These are phyloP conservation scores for Globomyces pollinis-pini DNA, from an alignment of 192 early-diverging fungal genomes.

Conservation along the genomic window DNA sequence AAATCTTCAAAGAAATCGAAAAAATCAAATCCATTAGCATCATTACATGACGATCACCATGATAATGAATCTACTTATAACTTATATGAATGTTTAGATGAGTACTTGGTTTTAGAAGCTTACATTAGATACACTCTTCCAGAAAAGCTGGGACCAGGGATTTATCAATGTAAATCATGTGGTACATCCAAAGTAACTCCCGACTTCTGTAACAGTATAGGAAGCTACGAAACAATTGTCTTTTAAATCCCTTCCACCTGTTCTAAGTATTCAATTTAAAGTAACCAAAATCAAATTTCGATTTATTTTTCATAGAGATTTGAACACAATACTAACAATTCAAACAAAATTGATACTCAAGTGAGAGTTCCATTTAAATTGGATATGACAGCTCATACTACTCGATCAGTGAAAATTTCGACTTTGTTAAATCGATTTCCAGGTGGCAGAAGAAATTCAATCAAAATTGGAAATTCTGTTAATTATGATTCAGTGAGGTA, in stretches of 20 bases:
- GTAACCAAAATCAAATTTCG: constrained; percentile 29
- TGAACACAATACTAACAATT: constrained; percentile 54
- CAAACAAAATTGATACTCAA: constrained; percentile 78
- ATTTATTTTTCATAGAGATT: constrained; percentile 73
- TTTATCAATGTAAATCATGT: constrained; percentile 54
- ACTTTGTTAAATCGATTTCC: constrained; percentile 1
- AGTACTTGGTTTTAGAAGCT: background rate
- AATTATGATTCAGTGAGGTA: constrained; percentile 10
- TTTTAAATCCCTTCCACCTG: constrained; percentile 75
- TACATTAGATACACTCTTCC: constrained; percentile 62
- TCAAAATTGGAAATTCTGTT: background rate
- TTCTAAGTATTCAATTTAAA: constrained; percentile 88
- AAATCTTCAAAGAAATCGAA: constrained; percentile 22
- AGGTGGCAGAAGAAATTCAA: constrained; percentile 8
- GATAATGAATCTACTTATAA: background rate
- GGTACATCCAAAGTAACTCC: constrained; percentile 28
- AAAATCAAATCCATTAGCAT: too few species aligned
- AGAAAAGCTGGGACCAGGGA: constrained; percentile 64
- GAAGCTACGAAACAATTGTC: constrained; percentile 85
- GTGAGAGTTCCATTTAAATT: constrained; percentile 76
- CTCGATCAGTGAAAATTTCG: constrained; percentile 39
- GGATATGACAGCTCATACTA: constrained; percentile 89
- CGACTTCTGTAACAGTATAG: constrained; percentile 15
- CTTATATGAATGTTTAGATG: constrained; percentile 5
- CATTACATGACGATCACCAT: too few species aligned